Base-by-base conservation (phyloP, 257 asterid species). In the Eucommia ulmoides region DNA sequence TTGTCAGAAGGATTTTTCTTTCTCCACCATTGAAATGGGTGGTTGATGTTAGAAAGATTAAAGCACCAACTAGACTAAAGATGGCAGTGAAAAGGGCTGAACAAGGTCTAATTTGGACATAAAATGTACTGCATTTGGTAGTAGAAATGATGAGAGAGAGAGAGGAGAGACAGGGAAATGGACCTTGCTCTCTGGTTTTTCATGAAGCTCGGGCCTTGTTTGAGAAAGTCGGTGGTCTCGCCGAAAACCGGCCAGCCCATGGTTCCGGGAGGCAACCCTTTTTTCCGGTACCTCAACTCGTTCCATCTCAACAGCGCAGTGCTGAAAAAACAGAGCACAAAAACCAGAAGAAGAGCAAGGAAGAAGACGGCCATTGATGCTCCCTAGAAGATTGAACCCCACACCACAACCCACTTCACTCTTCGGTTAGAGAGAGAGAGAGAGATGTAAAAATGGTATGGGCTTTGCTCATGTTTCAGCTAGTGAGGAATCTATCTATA, bases 161-260 rank as follows among this genome's bases (percentile, higher is more conserved):
- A 26, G 12, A 26, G n/a, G n/a, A 26, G 6, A 26, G 38, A 18
- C 8, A 20, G 19, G 23, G 3, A 52, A 14, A 53, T 20, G 15
- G 12, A 55, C 97, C 93, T 83, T 29, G 53, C 42, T 67, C 79
- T 58, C 62, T 77, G 73, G 10, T 45, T 68, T 50, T 62, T 81
- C 85, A 87, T 81, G 63, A 74, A 87, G 3, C 51, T 26, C 5
- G 93, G 97, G 1, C 97, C 97, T 46, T 72, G 64, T 68, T 67
- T 67, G 11, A 79, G 50, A 51, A 83, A 83, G 2, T 73, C 64
- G 22, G 2, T 24, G 17, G 85, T 88, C 61, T 88, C 82, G 10
- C 94, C 97, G 63, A 88, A 67, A 55, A 88, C 38, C 10, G 94
- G 94, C 84, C 80, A 83, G 9, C 97, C 97, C 92, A 88, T 67